These are phyloP conservation scores for Geranium incanum DNA, from an alignment of 441 rosid genomes.

Conservation along the genomic window DNA sequence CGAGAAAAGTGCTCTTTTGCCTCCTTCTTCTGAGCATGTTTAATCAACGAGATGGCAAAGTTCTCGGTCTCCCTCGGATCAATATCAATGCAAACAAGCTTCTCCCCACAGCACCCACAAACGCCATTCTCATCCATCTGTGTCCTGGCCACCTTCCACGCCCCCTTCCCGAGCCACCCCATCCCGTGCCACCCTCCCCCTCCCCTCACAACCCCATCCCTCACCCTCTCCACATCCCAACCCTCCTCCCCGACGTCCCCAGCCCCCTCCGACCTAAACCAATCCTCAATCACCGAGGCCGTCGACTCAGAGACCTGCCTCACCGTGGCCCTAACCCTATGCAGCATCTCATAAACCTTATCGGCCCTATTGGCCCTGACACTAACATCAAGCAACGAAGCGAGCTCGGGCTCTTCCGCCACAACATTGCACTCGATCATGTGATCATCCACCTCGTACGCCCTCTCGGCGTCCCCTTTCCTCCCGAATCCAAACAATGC, in stretches of 20 bases:
- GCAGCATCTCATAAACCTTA: conserved; percentile 70
- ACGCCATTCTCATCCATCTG: conserved; percentile 59
- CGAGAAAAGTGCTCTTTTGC: conserved; percentile 43
- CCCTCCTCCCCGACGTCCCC: conserved; percentile 45
- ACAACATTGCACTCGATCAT: conserved; percentile 63
- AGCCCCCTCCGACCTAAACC: conserved; percentile 67
- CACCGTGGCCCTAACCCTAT: conserved; percentile 59
- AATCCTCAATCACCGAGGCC: conserved; percentile 43
- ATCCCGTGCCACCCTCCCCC: conserved; percentile 99
- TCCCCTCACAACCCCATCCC: conserved; percentile 50
- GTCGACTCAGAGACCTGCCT: conserved; percentile 71
- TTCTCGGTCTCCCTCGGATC: conserved; percentile 70
- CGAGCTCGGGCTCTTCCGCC: conserved; percentile 77
- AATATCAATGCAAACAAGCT: conserved; percentile 86
- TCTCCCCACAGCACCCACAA: conserved; percentile 64
- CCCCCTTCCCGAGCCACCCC: conserved; percentile 82
- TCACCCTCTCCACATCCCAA: conserved; percentile 52
- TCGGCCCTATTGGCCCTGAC: conserved; percentile 34
- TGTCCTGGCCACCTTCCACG: conserved; percentile 61
- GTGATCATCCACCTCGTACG: conserved; percentile 72
- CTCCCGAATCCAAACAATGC: conserved; percentile 69
- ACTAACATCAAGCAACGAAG: conserved; percentile 67
- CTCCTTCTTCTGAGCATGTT: conserved; percentile 61
- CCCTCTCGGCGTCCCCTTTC: conserved; percentile 48
- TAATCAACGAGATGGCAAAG: conserved; percentile 57